Evolutionary conservation across 78 protist species (phyloP), one percentile per base, ranked within the genome.

Genomic region (Dictyostelium purpureum): DNA sequence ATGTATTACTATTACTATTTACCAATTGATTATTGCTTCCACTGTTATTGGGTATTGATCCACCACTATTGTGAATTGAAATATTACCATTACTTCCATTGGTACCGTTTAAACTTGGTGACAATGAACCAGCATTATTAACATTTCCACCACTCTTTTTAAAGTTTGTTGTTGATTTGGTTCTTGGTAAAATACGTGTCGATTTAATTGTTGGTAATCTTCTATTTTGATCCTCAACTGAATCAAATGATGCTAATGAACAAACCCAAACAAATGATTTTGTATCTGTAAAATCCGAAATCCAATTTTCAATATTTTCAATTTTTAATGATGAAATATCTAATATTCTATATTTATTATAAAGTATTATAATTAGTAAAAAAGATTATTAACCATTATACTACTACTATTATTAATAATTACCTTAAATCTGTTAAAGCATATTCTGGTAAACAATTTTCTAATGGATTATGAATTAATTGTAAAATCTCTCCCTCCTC

Each of bases 231-330:
- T 63, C 71, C 38, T 63, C 71, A 16, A 75, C 33, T 75, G 47
- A 26, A 73, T 85, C 82, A 57, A 85, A 85, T 24, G 66, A 71
- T 70, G 92, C 92, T 12, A 85, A 59, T 73, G 92, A 85, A 43
- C 83, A 70, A 43, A 77, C 49, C 92, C 92, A 85, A 6, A 85
- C 45, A 52, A 85, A 85, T 45, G 76, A 67, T 42, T 85, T 85
- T 4, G 43, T 66, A 85, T 85, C 92, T 31, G 59, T 33, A 24
- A 85, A 85, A n/a, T 19, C 47, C 16, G 71, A n/a, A 6, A 85
- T 59, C 92, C 92, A 85, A 40, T 77, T 77, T 40, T 77, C 85
- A 52, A 85, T 73, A 19, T 67, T 67, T 35, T 59, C 59, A 28
- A 70, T 45, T 52, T 56, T 70, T 42, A 73, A 49, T 21, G 74